A percentile compares a stretch with the other conserved stretches of the same genome.
These are phyloP conservation scores for Pueraria montana DNA, from an alignment of 306 rosid species.

Conservation along the genomic window DNA sequence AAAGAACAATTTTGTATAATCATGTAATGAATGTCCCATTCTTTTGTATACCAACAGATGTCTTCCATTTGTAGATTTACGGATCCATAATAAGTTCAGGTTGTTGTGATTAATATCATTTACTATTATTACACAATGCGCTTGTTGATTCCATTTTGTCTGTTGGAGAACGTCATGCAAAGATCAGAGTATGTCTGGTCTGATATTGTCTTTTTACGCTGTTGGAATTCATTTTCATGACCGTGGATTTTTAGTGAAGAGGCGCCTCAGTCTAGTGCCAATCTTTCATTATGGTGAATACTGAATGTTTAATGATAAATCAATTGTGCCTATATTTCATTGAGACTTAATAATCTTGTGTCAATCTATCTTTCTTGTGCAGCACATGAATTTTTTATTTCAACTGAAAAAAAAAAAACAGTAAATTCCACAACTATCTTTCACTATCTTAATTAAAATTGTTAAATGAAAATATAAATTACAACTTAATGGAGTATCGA, in stretches of 20 bases:
- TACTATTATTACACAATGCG: conserved; percentile 10
- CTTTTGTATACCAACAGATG: conserved; percentile 53
- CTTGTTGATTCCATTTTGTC: conserved; percentile 14
- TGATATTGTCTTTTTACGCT: neutral
- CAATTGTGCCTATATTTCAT: neutral
- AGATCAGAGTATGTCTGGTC: neutral
- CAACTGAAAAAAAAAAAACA: neutral
- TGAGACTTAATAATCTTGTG: neutral
- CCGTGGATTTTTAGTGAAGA: conserved; percentile 2
- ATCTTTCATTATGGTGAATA: neutral
- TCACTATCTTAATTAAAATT: neutral
- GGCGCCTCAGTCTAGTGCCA: neutral
- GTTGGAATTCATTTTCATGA: neutral
- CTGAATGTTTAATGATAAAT: neutral
- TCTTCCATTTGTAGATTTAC: conserved; percentile 43
- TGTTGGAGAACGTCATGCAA: conserved; percentile 27
- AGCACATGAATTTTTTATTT: neutral
- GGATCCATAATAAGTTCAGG: conserved; percentile 34
- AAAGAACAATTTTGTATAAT: conserved; percentile 49
- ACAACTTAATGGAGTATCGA: neutral
- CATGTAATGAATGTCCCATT: conserved; percentile 51
- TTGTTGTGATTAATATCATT: conserved; percentile 32
- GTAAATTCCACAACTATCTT: neutral
- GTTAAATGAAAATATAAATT: neutral
- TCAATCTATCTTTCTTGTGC: neutral